Evolutionary conservation across 2,329 filamentous ascomycete genomes (phyloP).

Genomic region (Aspergillus novofumigatus): DNA sequence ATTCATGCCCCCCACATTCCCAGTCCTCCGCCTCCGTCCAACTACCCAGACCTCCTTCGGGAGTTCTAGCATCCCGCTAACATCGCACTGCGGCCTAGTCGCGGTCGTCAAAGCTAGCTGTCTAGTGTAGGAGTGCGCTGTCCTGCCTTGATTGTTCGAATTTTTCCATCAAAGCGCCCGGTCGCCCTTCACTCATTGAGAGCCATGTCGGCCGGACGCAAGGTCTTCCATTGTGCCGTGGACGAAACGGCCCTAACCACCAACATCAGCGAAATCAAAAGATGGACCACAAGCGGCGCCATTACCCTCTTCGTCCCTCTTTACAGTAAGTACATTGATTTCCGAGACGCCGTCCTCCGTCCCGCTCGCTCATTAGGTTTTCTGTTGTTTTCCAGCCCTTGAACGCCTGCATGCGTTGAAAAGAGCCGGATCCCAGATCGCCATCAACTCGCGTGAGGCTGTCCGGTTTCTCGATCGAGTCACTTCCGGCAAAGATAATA

Average conservation of each 20-base stretch:
- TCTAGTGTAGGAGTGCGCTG: conserved; percentile 26
- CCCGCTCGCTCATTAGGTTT: conserved; percentile 10
- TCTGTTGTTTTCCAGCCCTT: conserved; percentile 33
- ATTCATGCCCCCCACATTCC: conserved; percentile 28
- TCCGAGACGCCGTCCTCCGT: background rate
- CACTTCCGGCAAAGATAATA: conserved; percentile 44
- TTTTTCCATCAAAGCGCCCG: conserved; percentile 14
- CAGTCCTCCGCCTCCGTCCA: conserved; percentile 22
- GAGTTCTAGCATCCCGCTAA: conserved; percentile 19
- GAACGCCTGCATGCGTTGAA: conserved; percentile 45
- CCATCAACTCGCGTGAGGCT: conserved; percentile 49
- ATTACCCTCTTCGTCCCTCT: conserved; percentile 50
- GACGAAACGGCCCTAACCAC: conserved; percentile 51
- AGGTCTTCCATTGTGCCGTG: conserved; percentile 50
- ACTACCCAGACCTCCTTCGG: conserved; percentile 25
- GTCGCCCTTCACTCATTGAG: conserved; percentile 19
- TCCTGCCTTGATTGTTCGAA: conserved; percentile 10
- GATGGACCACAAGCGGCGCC: conserved; percentile 47
- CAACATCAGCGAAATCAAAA: conserved; percentile 51
- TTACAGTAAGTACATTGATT: conserved; percentile 41
- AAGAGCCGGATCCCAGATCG: conserved; percentile 43
- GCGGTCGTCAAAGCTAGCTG: conserved; percentile 27
- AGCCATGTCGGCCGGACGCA: conserved; percentile 40
- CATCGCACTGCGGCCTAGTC: conserved; percentile 21
- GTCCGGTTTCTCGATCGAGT: conserved; percentile 50